A percentile compares a stretch with the other conserved stretches of the same genome.
Evolutionary conservation across 257 asterid species (phyloP).

Genomic region (Primulina huaijiensis): DNA sequence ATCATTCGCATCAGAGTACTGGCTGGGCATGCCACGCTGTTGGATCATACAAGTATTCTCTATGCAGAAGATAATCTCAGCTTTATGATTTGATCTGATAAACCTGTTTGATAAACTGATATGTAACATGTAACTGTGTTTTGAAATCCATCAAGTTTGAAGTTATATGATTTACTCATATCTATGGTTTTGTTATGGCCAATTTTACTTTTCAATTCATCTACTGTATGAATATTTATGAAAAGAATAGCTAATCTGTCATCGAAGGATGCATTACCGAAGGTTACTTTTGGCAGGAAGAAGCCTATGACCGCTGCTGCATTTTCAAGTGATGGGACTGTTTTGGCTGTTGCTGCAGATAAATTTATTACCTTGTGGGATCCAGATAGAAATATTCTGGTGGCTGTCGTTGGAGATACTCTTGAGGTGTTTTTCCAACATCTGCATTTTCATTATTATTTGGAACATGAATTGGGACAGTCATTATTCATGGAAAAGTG

Average conservation of each 20-base stretch:
- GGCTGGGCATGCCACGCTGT: conserved; percentile 97
- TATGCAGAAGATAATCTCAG: conserved; percentile 17
- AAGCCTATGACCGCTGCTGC: conserved; percentile 83
- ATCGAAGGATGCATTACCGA: conserved; percentile 13
- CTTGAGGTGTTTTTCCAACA: conserved; percentile 49
- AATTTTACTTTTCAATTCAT: conserved; percentile 7
- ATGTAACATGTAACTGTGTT: not conserved
- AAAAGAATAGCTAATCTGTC: conserved; percentile 5
- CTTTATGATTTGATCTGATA: conserved; percentile 7
- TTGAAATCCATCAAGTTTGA: not conserved
- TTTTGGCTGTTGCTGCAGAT: conserved; percentile 93
- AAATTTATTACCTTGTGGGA: conserved; percentile 89
- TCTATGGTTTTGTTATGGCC: not conserved
- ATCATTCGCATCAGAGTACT: conserved; percentile 40
- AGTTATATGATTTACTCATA: not conserved
- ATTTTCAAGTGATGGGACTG: conserved; percentile 87
- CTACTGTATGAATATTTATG: conserved; percentile 4
- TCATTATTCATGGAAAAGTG: conserved; percentile 11
- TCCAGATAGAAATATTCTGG: conserved; percentile 70
- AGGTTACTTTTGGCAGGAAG: conserved; percentile 47
- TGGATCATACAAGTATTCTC: conserved; percentile 88
- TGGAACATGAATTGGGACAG: not conserved
- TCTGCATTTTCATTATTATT: not conserved
- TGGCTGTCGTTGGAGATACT: conserved; percentile 80
- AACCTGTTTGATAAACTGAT: not conserved